phyloP scores from a whole-genome alignment of 495 filamentous ascomycete species.

The Wilcoxina mikolae region DNA sequence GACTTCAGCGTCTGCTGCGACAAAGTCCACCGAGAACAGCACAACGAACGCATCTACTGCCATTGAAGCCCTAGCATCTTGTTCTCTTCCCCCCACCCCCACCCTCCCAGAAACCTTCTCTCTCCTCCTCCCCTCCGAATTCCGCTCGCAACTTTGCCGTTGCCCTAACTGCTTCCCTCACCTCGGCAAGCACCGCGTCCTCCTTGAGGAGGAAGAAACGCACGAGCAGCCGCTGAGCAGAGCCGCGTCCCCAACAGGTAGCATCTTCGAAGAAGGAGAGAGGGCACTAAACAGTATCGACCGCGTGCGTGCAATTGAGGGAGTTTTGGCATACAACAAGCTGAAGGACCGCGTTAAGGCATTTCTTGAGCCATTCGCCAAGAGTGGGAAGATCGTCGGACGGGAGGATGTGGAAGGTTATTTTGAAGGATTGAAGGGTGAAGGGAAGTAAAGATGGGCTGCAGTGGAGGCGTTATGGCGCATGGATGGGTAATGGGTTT shows the following conservation, averaged over 20 bases:
- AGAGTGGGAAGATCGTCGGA: slow-evolving; percentile 66
- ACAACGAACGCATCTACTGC: slow-evolving; percentile 23
- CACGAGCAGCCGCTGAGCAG: slow-evolving; percentile 69
- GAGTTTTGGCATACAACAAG: slow-evolving; percentile 92
- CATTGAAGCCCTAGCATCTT: slow-evolving; percentile 23
- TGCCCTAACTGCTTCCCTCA: slow-evolving; percentile 65
- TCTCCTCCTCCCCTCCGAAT: slow-evolving; percentile 60
- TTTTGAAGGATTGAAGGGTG: slow-evolving; percentile 58
- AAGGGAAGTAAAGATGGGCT: not conserved
- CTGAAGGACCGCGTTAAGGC: slow-evolving; percentile 85
- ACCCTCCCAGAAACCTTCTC: slow-evolving; percentile 41
- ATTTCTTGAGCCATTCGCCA: slow-evolving; percentile 85
- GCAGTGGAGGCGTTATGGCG: too few species aligned
- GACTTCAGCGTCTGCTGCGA: not conserved
- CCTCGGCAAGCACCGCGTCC: slow-evolving; percentile 52
- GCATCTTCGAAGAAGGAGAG: slow-evolving; percentile 76
- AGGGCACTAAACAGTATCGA: slow-evolving; percentile 79
- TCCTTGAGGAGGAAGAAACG: slow-evolving; percentile 82
- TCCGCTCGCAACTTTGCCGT: slow-evolving; percentile 62
- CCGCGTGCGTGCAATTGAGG: slow-evolving; percentile 83
- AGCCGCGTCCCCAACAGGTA: slow-evolving; percentile 45
- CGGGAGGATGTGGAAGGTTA: slow-evolving; percentile 93
- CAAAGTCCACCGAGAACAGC: slow-evolving; percentile 5
- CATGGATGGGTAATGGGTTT: too few species aligned
- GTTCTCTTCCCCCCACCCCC: slow-evolving; percentile 37